Evolutionary conservation across 208 protist species (phyloP), one percentile per base, ranked within the genome.

Genomic region (Wallacemonas sp.): DNA sequence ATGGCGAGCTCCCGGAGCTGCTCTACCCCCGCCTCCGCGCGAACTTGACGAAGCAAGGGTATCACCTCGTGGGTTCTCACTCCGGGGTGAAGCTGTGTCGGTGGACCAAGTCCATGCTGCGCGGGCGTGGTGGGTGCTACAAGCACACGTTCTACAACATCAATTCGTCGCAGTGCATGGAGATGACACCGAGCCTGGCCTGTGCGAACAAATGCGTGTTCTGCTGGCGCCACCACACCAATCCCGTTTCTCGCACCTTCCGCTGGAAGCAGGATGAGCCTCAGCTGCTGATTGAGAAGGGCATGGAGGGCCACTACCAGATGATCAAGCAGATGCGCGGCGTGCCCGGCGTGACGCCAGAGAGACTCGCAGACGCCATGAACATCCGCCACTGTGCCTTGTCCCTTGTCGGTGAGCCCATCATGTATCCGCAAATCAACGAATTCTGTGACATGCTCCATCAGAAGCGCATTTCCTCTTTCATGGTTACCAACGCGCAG

Each of bases 81-180:
- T 95, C 83, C 24, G 97, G 95, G 10, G 97, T 99, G 52, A 98
- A 99, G 79, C 78, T 99, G 70, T 99, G 97, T 77, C 86, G 97
- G 13, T 99, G 97, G 97, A 99, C 97, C 9, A 98, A 99, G 81
- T 76, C 87, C 9, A 98, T 98, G 94, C 82, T 99, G 39, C 91
- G 97, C 17, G 97, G 97, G 12, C 80, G 96, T 19, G 97, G 97
- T 21, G 97, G 97, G 15, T 98, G 97, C 79, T 99, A 99, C 82
- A 99, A 99, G 83, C 94, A 98, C 78, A 98, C 97, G 39, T 98
- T 99, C 68, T 99, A 99, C 78, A 95, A 98, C 72, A 99, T 99
- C 75, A 82, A 76, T 41, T 94, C 79, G 8, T 95, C 96, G 38
- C 87, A 96, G 66, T 99, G 97, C 76, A 99, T 99, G 97, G 97